Base-by-base conservation (phyloP, 192 early-diverging fungal genomes). In the Chytriomyces sp. region DNA sequence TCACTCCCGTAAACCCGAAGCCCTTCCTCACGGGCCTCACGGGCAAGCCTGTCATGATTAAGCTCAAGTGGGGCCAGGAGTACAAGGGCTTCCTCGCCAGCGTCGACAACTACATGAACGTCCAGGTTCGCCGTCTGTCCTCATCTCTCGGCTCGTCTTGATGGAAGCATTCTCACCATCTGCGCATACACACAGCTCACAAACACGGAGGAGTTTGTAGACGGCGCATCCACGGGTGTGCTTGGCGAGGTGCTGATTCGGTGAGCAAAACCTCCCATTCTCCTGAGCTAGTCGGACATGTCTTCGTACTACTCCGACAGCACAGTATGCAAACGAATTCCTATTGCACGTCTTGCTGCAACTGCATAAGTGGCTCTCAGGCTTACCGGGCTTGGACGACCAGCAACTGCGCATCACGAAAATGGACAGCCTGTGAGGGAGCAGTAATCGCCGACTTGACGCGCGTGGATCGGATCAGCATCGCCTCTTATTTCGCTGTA, bases 11-110 rank as follows among this genome's bases (percentile, higher is more conserved):
- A 55, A 99, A 99, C 84, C 98, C 98, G 64, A 94, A 91, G 80
- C 98, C 98, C 8, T 98, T 96, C 78, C 86, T 99, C 37, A 92
- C 91, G 62, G 90, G 92, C 54, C 88, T 97, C 41, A 94, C 93
- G 52, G 95, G 96, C 39, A 94, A 96, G 78, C 86, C 95, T 22
- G 90, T 98, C 2, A 84, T 96, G 62, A 91, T 94, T 68, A 93
- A 92, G 82, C 81, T 99, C 77, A 99, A 99, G 85, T 99, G 98
- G 98, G 96, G 95, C 52, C 89, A 91, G 80, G 98, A 98, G 74
- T 99, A 99, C 89, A 94, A 95, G 75, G 98, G 95, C 4, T 84
- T 87, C 67, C 80, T 99, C 55, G 82, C 87, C 30, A 93, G 94
- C 10, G 91, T 95, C 5, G 96, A 99, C 81, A 91, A 90, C 34